Conservation (phyloP, 2,329 filamentous ascomycete genomes). For the Pyricularia pennisetigena region DNA sequence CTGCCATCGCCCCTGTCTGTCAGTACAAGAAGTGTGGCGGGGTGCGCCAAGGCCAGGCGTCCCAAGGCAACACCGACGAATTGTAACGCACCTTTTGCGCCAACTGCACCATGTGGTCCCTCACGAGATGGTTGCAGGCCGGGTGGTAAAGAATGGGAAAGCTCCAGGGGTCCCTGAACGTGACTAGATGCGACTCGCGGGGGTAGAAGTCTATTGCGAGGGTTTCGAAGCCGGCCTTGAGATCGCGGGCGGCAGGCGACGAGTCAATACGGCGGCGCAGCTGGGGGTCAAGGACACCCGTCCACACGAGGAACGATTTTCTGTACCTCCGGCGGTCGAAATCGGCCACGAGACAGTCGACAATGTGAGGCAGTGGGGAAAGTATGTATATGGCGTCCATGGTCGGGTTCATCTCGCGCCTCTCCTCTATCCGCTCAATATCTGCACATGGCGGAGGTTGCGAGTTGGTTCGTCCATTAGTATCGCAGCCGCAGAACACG, state of each 20-base stretch:
- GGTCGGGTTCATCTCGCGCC: conserved; percentile 69
- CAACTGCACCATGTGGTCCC: conserved; percentile 71
- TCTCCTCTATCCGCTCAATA: conserved; percentile 88
- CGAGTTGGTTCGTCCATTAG: background rate
- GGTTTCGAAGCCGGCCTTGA: conserved; percentile 72
- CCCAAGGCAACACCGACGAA: background rate
- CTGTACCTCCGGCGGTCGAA: conserved; percentile 78
- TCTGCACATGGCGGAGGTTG: conserved; percentile 40
- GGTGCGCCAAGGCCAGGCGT: background rate
- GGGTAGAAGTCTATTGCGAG: conserved; percentile 85
- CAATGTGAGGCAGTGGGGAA: conserved; percentile 74
- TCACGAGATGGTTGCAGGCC: conserved; percentile 74
- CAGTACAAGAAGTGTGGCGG: background rate
- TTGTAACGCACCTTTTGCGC: conserved; percentile 65
- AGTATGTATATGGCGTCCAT: conserved; percentile 96
- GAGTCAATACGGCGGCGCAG: conserved; percentile 67
- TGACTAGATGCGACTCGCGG: conserved; percentile 81
- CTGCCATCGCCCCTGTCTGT: conserved; percentile 29
- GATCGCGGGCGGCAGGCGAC: conserved; percentile 56
- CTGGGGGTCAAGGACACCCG: conserved; percentile 57
- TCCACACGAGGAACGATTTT: conserved; percentile 78
- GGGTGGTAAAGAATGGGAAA: conserved; percentile 91
- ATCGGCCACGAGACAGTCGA: conserved; percentile 90
- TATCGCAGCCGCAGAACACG: background rate
- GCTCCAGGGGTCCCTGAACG: conserved; percentile 90